Evolutionary conservation across 2,329 filamentous ascomycete species (phyloP).

Genomic region (Alternaria sp.): DNA sequence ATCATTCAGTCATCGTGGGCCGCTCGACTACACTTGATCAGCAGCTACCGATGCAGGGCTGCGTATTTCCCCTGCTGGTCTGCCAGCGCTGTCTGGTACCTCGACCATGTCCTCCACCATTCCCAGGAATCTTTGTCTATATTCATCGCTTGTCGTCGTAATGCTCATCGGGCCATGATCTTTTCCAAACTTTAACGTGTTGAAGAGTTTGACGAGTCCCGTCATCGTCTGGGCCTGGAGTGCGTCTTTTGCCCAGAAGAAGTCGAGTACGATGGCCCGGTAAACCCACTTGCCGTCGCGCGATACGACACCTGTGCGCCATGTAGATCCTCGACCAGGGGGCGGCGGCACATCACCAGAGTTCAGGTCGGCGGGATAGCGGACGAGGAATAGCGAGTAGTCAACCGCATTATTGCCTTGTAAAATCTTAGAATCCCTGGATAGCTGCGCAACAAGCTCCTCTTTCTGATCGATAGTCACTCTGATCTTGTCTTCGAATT

Average conservation of each 20-base stretch:
- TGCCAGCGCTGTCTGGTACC: conserved; percentile 40
- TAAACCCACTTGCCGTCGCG: conserved; percentile 71
- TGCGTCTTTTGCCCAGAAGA: conserved; percentile 80
- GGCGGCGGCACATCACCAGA: conserved; percentile 42
- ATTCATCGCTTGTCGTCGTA: conserved; percentile 72
- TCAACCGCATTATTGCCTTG: conserved; percentile 71
- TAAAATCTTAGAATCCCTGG: conserved; percentile 68
- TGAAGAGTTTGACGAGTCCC: conserved; percentile 67
- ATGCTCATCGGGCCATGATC: conserved; percentile 75
- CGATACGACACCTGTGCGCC: conserved; percentile 68
- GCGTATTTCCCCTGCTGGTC: conserved; percentile 39
- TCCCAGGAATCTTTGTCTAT: conserved; percentile 62
- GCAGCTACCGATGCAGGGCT: conserved; percentile 15
- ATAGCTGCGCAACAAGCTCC: conserved; percentile 61
- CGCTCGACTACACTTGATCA: conserved; percentile 11
- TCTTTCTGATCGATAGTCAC: conserved; percentile 63
- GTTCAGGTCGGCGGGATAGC: conserved; percentile 54
- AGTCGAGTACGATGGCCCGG: conserved; percentile 71
- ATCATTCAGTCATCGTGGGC: background rate
- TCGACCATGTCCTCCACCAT: conserved; percentile 56
- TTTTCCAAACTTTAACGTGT: conserved; percentile 59
- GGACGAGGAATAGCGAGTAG: conserved; percentile 75
- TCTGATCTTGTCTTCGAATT: conserved; percentile 70
- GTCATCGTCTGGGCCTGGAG: conserved; percentile 70
- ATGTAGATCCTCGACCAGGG: conserved; percentile 51